Conservation (phyloP, 306 rosid genomes). For the Cyclanthera cordifolia region DNA sequence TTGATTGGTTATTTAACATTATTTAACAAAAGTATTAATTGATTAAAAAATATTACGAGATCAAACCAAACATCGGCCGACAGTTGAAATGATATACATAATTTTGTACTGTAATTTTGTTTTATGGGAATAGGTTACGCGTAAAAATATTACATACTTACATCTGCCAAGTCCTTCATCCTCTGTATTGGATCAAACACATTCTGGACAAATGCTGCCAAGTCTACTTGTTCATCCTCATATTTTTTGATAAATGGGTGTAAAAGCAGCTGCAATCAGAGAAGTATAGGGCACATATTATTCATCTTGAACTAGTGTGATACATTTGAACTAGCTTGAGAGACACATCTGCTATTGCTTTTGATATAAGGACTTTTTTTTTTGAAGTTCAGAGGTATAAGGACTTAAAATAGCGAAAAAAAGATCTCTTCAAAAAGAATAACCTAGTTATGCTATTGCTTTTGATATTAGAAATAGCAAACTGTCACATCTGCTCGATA, state of each 20-base stretch:
- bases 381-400: too few species aligned
- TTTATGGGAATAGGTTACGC: not conserved
- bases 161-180: conserved; percentile 96
- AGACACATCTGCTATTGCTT: too few species aligned
- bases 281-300: conserved; percentile 20
- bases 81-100: not conserved
- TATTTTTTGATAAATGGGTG: conserved; percentile 71
- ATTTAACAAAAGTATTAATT: not conserved
- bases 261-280: conserved; percentile 59
- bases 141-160: conserved; percentile 27
- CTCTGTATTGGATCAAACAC: conserved; percentile 86
- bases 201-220: conserved; percentile 62
- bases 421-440: not conserved
- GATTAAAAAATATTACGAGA: not conserved
- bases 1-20: too few species aligned
- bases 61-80: not conserved
- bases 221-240: conserved; percentile 44
- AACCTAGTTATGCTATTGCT: not conserved
- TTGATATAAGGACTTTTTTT: too few species aligned
- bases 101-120: not conserved
- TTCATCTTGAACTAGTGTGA: conserved; percentile 15
- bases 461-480: not conserved
- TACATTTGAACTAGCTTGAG: not conserved
- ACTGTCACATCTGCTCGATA: not conserved
- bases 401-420: not conserved